Evolutionary conservation across 1,139 yeast species (phyloP), one percentile per base, ranked within the genome.

Genomic region (Arxiozyma telluris): DNA sequence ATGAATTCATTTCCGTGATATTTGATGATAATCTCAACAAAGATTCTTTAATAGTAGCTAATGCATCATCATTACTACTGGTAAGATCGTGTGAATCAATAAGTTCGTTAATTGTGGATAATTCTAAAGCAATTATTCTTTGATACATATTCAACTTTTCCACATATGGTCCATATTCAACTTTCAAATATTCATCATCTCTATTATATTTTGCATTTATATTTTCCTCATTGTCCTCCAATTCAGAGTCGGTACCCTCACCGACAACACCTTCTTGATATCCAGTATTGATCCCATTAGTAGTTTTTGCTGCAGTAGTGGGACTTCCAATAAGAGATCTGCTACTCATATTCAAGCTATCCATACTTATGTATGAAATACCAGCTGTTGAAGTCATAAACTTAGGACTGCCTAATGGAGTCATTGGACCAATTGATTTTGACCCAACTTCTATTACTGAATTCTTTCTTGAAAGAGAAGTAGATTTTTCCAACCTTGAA

Each of bases 51-150:
- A 72, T 61, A 38, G 66, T 63, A 3, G 55, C 60, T 44, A 70
- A 55, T n/a, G 65, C 59, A 27, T 67, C 63, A 15, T 55, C 54
- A 49, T 56, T 57, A 11, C 55, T 53, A 18, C 50, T 46, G 4
- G 18, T 20, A 52, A 50, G 46, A n/a, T 56, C 54, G 22, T 61
- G 53, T 39, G 69, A 69, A 18, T 51, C 45, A 55, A 84, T 73
- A 49, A 84, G 71, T 51, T 85, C 91, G 38, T 76, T 73, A 47
- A 85, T 74, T 0, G 87, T 79, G 11, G 76, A 63, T 47, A 85
- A 69, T 61, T 84, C 89, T 41, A 85, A 80, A 30, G 75, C 76
- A 58, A 85, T 73, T 5, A 86, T 77, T 54, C 85, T 80, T 63
- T 80, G 83, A 43, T 79, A 64, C 47, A 77, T 73, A 12, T 73